phyloP scores from a whole-genome alignment of 225 moss, liverwort and hornwort species.

The Marchantia paleacea region DNA sequence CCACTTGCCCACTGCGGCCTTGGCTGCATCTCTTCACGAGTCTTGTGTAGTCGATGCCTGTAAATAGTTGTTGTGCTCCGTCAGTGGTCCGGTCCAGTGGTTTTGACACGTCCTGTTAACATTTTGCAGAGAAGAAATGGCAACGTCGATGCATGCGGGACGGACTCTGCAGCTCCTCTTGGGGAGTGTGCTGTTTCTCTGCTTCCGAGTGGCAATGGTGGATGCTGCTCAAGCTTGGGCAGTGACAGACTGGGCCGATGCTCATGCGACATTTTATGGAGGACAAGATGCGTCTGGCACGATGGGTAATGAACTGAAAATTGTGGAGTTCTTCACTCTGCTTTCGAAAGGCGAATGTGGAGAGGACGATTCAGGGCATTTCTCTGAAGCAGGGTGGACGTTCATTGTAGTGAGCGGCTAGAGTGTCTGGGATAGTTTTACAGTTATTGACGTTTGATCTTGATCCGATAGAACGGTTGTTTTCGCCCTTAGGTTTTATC shows the following conservation, averaged over 20 bases:
- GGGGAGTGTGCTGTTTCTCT: not conserved
- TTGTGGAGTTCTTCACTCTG: not conserved
- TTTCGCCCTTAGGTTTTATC: not conserved
- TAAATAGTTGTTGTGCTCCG: too few relatives aligned
- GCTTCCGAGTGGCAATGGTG: not conserved
- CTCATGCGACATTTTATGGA: conserved; percentile 10
- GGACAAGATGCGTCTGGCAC: not conserved
- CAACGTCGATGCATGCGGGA: not conserved
- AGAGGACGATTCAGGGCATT: not conserved
- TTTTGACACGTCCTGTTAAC: too few relatives aligned
- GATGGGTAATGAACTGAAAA: not conserved
- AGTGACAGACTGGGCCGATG: conserved; percentile 1
- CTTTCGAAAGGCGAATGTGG: not conserved
- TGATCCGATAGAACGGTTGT: not conserved
- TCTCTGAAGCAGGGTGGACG: not conserved
- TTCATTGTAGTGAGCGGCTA: too few relatives aligned
- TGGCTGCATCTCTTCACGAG: not conserved
- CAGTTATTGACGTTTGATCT: not conserved
- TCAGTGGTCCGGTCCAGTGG: too few relatives aligned
- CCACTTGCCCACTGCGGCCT: too few relatives aligned
- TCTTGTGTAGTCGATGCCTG: not conserved
- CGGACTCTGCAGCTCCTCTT: not conserved
- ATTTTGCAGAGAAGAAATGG: not conserved
- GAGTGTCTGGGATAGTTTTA: not conserved
- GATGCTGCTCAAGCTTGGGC: conserved; percentile 5